Base-by-base conservation (phyloP, 305 asterid species). In the Fraxinus xanthoxyloides region DNA sequence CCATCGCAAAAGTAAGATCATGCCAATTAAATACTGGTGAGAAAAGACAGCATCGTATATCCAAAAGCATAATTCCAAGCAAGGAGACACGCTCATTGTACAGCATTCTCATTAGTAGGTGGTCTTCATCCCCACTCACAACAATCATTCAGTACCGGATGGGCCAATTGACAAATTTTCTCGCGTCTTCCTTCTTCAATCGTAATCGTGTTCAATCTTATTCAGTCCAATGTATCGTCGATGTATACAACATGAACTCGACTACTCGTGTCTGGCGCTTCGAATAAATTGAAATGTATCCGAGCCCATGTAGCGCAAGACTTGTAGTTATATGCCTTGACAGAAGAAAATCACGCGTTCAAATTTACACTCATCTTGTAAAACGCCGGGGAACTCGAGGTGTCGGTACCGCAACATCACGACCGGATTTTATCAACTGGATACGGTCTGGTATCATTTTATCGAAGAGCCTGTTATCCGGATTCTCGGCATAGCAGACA, bases 401-500 rank as follows among this genome's bases (percentile, higher is more conserved):
- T 5, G 97, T 93, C 2, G 93, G 93, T 38, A 87, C 89, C 7
- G 82, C 80, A 1, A 85, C 86, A 6, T 88, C 94, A 0, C 93
- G 93, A 4, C 91, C 94, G 0, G 95, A 90, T 63, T 88, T 90
- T 7, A 95, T 86, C 85, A 67, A 1, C 26, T 87, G 82, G 69
- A 92, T 77, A 23, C 92, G 94, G 0, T 92, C 90, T 10, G 81
- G 85, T 40, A 95, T 95, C 5, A 97, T 92, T 10, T 82, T 56
- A 43, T 95, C 98, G 46, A 92, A 95, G 13, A 90, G 46, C 86
- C 94, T 85, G 82, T 81, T 92, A 23, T 91, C 92, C 0, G 99
- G 98, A 82, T 92, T 94, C 91, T 95, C 99, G 0, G 97, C 99
- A 24, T 91, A 95, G 88, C 98, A 95, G 0, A 94, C 99, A 77